These are phyloP conservation scores for Azolla pinnata DNA, from an alignment of 75 land plant genomes.

Conservation along the genomic window DNA sequence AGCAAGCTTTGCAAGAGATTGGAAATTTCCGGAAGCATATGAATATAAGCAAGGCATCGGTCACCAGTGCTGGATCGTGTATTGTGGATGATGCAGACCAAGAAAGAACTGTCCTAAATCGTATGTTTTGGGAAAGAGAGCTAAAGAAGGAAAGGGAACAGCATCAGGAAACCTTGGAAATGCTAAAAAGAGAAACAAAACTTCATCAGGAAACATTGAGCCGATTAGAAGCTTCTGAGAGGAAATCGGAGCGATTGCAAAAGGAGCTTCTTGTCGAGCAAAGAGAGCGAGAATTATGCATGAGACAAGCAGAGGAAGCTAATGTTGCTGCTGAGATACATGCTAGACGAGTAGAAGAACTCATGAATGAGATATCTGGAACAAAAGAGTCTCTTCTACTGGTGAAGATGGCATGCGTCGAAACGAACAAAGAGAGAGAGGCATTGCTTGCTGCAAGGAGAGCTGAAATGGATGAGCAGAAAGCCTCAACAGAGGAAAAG, in stretches of 20 bases:
- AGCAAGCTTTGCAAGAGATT: too few relatives aligned
- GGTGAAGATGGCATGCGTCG: slow-evolving; percentile 38
- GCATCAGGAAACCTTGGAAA: too few relatives aligned
- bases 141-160: too few relatives aligned
- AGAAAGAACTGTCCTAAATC: too few relatives aligned
- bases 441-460: slow-evolving; percentile 33
- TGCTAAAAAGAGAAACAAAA: too few relatives aligned
- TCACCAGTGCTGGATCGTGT: too few relatives aligned
- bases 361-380: slow-evolving; percentile 37
- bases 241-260: slow-evolving; percentile 35
- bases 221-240: slow-evolving; percentile 48
- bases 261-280: slow-evolving; percentile 41
- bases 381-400: slow-evolving; percentile 37
- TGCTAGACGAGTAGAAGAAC: slow-evolving; percentile 27
- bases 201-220: too few relatives aligned
- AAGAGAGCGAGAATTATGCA: slow-evolving; percentile 32
- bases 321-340: slow-evolving; percentile 22
- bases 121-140: too few relatives aligned
- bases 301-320: slow-evolving; percentile 39
- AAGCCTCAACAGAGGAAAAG: slow-evolving; percentile 26
- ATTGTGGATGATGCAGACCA: too few relatives aligned
- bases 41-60: too few relatives aligned
- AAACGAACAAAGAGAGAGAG: slow-evolving; percentile 44
- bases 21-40: too few relatives aligned
- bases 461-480: slow-evolving; percentile 24